These are phyloP conservation scores for Tolypocladium nubicola DNA, from an alignment of 2,329 filamentous ascomycete species.

Conservation along the genomic window DNA sequence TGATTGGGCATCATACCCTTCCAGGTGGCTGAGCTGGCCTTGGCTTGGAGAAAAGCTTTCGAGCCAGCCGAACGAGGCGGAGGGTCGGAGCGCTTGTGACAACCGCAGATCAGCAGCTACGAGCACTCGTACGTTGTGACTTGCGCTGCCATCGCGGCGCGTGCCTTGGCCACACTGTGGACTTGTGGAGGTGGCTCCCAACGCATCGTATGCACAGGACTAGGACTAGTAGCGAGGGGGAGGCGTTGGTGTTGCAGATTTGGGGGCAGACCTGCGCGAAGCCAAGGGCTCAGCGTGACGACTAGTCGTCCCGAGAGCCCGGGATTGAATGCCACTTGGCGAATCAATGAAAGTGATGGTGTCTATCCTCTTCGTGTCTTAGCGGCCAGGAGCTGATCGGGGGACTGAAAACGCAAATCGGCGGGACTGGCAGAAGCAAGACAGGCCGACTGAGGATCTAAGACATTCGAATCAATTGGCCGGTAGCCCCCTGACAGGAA, in stretches of 20 bases:
- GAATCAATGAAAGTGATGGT: background rate
- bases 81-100: background rate
- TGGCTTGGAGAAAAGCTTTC: background rate
- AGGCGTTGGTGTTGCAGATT: background rate
- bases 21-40: background rate
- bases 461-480: conserved; percentile 5
- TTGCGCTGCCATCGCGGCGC: background rate
- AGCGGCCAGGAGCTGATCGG: conserved; percentile 1
- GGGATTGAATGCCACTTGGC: conserved; percentile 1
- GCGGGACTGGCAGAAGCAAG: background rate
- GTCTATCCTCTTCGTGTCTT: conserved; percentile 3
- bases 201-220: background rate
- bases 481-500: conserved; percentile 1
- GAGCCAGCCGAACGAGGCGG: background rate
- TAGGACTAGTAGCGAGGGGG: background rate
- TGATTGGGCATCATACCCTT: background rate
- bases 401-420: conserved; percentile 2
- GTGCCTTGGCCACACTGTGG: background rate
- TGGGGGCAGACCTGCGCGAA: background rate
- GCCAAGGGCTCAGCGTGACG: background rate
- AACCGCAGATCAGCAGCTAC: background rate
- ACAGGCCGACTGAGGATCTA: conserved; percentile 3
- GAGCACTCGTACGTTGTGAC: background rate
- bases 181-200: background rate
- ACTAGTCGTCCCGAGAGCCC: conserved; percentile 4